Evolutionary conservation across 2,329 filamentous ascomycete species (phyloP).

Genomic region (Aspergillus melleus): DNA sequence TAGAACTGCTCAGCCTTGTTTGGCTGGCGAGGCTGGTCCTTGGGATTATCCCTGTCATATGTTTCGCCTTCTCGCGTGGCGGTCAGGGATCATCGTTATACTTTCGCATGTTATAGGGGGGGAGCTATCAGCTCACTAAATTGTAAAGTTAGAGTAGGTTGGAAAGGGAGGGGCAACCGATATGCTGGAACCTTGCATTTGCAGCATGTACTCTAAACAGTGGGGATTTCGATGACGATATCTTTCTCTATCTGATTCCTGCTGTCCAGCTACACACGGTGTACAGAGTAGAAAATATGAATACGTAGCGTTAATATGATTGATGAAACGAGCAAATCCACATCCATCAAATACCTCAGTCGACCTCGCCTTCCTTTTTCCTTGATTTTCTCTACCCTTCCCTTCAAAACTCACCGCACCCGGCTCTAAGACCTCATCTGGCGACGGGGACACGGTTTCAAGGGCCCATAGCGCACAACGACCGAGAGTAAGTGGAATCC

Average conservation of each 20-base stretch:
- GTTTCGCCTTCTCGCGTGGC: slow-evolving; percentile 25
- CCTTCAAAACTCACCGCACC: neutral
- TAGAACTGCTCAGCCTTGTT: slow-evolving; percentile 12
- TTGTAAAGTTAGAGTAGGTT: neutral
- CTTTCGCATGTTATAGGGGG: neutral
- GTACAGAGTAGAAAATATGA: too few relatives aligned
- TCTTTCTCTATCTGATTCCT: too few relatives aligned
- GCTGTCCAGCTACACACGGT: too few relatives aligned
- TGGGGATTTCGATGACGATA: neutral
- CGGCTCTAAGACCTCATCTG: neutral
- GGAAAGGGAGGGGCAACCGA: neutral
- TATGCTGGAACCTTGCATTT: neutral
- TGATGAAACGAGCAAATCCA: neutral
- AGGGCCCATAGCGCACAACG: neutral
- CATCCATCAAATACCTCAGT: neutral
- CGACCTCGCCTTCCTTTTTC: neutral
- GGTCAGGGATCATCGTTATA: slow-evolving; percentile 26
- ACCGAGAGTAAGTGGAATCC: neutral
- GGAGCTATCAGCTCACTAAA: neutral
- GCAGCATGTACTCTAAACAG: neutral
- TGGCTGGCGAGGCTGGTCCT: neutral
- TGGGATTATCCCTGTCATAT: slow-evolving; percentile 15
- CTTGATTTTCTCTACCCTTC: neutral
- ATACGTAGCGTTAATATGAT: too few relatives aligned
- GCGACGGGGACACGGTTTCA: neutral